phyloP scores from a whole-genome alignment of 768 basidiomycete species.

The Leccinum fibrillosum region DNA sequence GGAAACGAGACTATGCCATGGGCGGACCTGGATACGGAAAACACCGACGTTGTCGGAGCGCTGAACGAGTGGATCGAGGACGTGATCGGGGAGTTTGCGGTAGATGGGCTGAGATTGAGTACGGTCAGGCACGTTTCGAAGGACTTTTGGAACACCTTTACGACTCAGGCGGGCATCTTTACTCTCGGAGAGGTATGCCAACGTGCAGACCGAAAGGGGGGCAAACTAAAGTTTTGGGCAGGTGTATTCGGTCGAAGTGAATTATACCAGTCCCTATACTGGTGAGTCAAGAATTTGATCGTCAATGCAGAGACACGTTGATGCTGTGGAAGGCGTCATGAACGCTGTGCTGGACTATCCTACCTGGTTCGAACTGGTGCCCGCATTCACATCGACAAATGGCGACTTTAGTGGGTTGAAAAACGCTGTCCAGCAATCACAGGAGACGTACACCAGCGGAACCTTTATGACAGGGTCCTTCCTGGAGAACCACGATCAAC shows the following conservation, averaged over 20 bases:
- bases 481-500: conserved; percentile 55
- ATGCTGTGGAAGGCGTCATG: conserved; percentile 34
- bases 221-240: conserved; percentile 9
- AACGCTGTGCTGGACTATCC: conserved; percentile 50
- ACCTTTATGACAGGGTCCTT: conserved; percentile 43
- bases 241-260: conserved; percentile 42
- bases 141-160: conserved; percentile 54
- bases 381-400: conserved; percentile 36
- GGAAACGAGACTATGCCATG: conserved; percentile 53
- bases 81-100: conserved; percentile 44
- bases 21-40: conserved; percentile 56
- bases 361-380: conserved; percentile 41
- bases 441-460: conserved; percentile 38
- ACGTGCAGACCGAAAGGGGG: conserved; percentile 28
- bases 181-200: conserved; percentile 47
- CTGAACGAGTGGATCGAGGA: conserved; percentile 47
- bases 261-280: conserved; percentile 40
- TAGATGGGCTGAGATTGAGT: conserved; percentile 58
- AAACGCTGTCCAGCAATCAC: conserved; percentile 26
- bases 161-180: conserved; percentile 45
- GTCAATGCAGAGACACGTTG: background rate
- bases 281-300: conserved; percentile 25
- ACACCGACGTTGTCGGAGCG: conserved; percentile 38
- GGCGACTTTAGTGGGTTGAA: conserved; percentile 34
- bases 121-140: conserved; percentile 55